phyloP scores from a whole-genome alignment of 805 yeast genomes.

The Nakazawaea sp. region DNA sequence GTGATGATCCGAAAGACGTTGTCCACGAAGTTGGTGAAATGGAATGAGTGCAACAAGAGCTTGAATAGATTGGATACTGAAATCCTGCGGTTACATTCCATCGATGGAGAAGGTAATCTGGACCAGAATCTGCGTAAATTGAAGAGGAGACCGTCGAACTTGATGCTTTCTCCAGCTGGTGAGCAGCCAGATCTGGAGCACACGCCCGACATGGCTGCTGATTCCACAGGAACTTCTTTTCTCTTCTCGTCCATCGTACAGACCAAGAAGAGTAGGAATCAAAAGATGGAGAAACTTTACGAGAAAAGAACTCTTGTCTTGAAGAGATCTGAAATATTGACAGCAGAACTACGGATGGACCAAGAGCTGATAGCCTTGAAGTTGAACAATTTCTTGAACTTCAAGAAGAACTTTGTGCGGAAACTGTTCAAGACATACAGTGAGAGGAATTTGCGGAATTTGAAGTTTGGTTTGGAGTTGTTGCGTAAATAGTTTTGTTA shows the following conservation, averaged over 20 bases:
- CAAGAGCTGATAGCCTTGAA: conserved; percentile 63
- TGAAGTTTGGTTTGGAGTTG: conserved; percentile 15
- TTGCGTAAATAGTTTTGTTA: too few relatives aligned
- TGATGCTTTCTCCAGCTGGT: background rate
- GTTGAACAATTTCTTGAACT: conserved; percentile 49
- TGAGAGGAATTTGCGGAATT: conserved; percentile 19
- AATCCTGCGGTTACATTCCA: conserved; percentile 1
- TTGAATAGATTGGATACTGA: conserved; percentile 1
- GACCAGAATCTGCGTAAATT: background rate
- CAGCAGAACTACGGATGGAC: conserved; percentile 31
- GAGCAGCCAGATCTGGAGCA: background rate
- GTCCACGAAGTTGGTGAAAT: background rate
- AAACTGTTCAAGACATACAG: conserved; percentile 30
- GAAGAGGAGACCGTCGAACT: conserved; percentile 1
- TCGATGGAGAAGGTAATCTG: conserved; percentile 1
- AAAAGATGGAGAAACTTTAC: conserved; percentile 5
- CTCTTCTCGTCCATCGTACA: conserved; percentile 9
- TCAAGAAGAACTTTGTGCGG: conserved; percentile 34
- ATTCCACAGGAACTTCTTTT: conserved; percentile 1
- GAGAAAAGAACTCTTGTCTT: conserved; percentile 20
- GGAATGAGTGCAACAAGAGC: background rate
- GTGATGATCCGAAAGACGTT: background rate
- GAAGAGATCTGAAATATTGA: conserved; percentile 31
- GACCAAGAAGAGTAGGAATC: conserved; percentile 7
- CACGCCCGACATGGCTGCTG: too few relatives aligned